Evolutionary conservation across 2,329 filamentous ascomycete genomes (phyloP).

Genomic region (Cryoendolithus antarcticus): DNA sequence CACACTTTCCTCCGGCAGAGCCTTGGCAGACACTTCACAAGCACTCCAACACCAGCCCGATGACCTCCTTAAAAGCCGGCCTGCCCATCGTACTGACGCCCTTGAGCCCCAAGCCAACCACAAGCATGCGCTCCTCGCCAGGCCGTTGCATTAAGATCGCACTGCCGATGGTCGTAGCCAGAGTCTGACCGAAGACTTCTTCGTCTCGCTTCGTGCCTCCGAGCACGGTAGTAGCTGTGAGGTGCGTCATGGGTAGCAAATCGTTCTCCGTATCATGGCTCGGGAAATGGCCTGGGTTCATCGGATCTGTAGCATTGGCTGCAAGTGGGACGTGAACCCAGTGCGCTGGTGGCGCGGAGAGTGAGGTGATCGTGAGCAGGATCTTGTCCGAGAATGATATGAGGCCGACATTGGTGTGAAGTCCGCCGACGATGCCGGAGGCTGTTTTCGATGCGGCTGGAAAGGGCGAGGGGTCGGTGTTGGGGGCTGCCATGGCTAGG

Average conservation of each 20-base stretch:
- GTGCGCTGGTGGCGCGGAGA: slow-evolving; percentile 74
- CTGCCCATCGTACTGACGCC: slow-evolving; percentile 22
- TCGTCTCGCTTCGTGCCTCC: slow-evolving; percentile 73
- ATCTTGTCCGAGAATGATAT: slow-evolving; percentile 82
- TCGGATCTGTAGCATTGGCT: slow-evolving; percentile 51
- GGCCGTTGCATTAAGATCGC: slow-evolving; percentile 61
- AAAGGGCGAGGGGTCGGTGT: slow-evolving; percentile 36
- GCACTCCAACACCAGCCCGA: slow-evolving; percentile 20
- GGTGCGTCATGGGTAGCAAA: slow-evolving; percentile 63
- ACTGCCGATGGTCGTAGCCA: slow-evolving; percentile 80
- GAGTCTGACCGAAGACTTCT: slow-evolving; percentile 64
- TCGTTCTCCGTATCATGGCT: slow-evolving; percentile 37
- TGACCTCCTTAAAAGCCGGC: slow-evolving; percentile 28
- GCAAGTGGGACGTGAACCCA: slow-evolving; percentile 84
- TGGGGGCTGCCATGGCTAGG: slow-evolving; percentile 7
- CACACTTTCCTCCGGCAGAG: background rate
- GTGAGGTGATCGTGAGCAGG: slow-evolving; percentile 66
- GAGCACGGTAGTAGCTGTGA: slow-evolving; percentile 77
- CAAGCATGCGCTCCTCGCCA: slow-evolving; percentile 44
- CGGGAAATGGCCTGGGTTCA: slow-evolving; percentile 45
- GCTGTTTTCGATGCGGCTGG: slow-evolving; percentile 26
- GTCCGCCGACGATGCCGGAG: slow-evolving; percentile 51
- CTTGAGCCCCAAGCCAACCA: slow-evolving; percentile 46
- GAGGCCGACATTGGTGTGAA: slow-evolving; percentile 58
- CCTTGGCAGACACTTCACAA: slow-evolving; percentile 1